phyloP scores from a whole-genome alignment of 2,329 filamentous ascomycete species.

The Alternaria sp. region DNA sequence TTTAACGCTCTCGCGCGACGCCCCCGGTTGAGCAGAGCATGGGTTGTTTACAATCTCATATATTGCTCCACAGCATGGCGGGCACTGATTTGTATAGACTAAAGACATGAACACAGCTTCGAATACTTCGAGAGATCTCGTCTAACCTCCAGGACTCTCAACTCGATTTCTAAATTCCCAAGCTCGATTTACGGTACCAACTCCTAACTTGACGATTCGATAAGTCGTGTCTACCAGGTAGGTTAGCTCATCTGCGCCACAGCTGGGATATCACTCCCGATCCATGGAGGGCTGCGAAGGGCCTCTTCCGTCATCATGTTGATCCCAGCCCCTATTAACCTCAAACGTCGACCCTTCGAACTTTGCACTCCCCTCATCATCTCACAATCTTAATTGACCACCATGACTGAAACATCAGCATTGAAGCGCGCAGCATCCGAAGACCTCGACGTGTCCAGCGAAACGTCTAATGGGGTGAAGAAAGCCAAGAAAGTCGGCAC shows the following conservation, averaged over 20 bases:
- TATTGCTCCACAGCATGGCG: background rate
- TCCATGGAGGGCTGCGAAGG: background rate
- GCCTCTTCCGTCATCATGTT: background rate
- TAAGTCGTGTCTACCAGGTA: background rate
- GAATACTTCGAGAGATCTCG: background rate
- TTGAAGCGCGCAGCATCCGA: background rate
- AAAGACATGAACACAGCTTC: background rate
- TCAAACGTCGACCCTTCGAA: background rate
- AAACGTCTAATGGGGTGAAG: background rate
- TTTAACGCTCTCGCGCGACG: background rate
- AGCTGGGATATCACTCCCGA: background rate
- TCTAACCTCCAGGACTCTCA: background rate
- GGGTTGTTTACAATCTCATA: background rate
- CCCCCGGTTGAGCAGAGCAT: background rate
- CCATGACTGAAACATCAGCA: background rate
- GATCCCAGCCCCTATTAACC: background rate
- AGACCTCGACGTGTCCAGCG: background rate
- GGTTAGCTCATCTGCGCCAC: background rate
- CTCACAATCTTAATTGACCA: background rate
- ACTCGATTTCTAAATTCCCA: background rate
- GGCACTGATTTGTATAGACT: background rate
- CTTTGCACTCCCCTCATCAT: background rate
- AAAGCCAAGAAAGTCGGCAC: background rate
- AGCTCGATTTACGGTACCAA: background rate
- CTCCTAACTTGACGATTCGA: background rate